Percentiles rank a stretch among this genome's conserved stretches.
phyloP scores from a whole-genome alignment of 441 rosid genomes.

The Hura crepitans region DNA sequence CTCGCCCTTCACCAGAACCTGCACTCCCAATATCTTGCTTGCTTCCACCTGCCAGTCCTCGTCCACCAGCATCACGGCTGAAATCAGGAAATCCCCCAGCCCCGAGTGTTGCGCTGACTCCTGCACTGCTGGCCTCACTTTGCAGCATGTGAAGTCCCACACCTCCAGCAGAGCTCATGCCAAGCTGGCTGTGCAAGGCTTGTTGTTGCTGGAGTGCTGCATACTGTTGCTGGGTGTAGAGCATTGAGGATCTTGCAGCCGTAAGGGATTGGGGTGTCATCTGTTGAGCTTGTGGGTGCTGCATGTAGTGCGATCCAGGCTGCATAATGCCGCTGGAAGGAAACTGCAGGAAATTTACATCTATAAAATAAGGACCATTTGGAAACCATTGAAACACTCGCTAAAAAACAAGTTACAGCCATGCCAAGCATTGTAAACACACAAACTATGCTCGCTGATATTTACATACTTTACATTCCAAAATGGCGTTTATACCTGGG shows the following conservation, averaged over 20 bases:
- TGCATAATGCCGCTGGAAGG: constrained; percentile 62
- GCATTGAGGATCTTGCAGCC: constrained; percentile 90
- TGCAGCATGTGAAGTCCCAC: constrained; percentile 80
- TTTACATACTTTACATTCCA: neutral
- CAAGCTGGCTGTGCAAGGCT: constrained; percentile 80
- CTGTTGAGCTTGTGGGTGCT: constrained; percentile 83
- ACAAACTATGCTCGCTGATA: too few species aligned
- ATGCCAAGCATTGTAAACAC: neutral
- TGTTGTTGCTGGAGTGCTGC: constrained; percentile 81
- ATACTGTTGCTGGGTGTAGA: constrained; percentile 74
- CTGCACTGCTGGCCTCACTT: constrained; percentile 51
- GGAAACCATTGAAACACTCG: constrained; percentile 2
- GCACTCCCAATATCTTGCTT: constrained; percentile 79
- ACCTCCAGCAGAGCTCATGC: constrained; percentile 78
- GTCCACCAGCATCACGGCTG: constrained; percentile 44
- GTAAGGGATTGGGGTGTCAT: constrained; percentile 86
- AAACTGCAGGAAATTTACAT: constrained; percentile 38
- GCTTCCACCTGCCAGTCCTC: constrained; percentile 50
- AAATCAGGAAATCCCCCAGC: constrained; percentile 70
- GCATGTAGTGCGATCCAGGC: constrained; percentile 80
- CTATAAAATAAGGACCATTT: constrained; percentile 3
- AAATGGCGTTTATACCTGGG: constrained; percentile 51
- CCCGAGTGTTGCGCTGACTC: constrained; percentile 51
- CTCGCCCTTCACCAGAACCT: constrained; percentile 64
- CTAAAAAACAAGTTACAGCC: neutral